Conservation (phyloP, 768 basidiomycete genomes). For the Lactarius sp. region DNA sequence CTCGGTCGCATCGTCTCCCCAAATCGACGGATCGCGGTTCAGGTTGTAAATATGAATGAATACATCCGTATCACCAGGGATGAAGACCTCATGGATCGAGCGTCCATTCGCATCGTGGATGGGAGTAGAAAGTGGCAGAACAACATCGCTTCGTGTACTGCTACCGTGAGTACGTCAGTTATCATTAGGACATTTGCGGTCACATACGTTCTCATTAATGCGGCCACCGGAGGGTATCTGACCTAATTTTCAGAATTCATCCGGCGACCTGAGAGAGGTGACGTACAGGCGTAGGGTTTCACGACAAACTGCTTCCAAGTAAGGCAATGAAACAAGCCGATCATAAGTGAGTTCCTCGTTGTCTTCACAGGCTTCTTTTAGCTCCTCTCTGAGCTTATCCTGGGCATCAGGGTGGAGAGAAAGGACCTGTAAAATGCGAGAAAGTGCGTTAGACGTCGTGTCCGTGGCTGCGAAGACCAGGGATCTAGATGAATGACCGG, state of each 20-base stretch:
- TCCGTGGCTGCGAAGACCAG: constrained; percentile 31
- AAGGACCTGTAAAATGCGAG: constrained; percentile 24
- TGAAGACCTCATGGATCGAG: constrained; percentile 18
- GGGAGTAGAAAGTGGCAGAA: neutral
- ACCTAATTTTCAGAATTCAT: no score
- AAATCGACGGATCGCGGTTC: constrained; percentile 15
- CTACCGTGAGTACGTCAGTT: constrained; percentile 2
- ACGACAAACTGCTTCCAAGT: no score
- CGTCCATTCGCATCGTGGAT: neutral
- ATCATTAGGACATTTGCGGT: neutral
- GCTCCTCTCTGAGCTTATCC: no score
- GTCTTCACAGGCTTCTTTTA: constrained; percentile 12
- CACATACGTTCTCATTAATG: neutral
- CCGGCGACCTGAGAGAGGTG: no score
- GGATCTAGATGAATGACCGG: constrained; percentile 16
- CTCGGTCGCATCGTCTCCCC: constrained; percentile 40
- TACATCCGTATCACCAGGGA: no score
- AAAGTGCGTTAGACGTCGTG: constrained; percentile 22
- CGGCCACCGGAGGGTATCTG: no score
- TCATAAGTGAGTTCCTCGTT: constrained; percentile 32
- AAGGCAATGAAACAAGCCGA: constrained; percentile 28
- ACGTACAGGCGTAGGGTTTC: no score
- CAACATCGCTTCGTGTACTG: neutral
- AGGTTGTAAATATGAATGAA: no score
- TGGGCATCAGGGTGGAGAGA: constrained; percentile 30